Percentiles rank a stretch among this genome's conserved stretches.
These are phyloP conservation scores for Gossypium laxum DNA, from an alignment of 441 rosid genomes.

Conservation along the genomic window DNA sequence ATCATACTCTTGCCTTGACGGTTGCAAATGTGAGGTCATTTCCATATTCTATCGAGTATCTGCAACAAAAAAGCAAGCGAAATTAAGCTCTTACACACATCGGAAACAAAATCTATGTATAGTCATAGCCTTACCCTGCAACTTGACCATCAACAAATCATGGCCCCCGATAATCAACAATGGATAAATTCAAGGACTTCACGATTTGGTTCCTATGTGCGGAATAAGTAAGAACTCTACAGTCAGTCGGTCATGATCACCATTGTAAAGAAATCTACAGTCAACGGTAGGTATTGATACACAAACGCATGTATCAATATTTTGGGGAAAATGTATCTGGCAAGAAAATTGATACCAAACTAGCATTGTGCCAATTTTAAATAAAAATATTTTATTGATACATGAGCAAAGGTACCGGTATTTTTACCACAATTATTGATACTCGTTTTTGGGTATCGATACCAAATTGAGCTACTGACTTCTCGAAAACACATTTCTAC, in stretches of 20 bases:
- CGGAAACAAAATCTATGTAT: neutral
- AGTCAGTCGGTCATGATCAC: slow-evolving; percentile 22
- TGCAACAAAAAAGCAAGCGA: neutral
- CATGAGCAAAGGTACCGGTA: too few species aligned
- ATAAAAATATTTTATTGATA: too few species aligned
- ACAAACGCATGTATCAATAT: neutral
- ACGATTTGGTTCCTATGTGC: slow-evolving; percentile 19
- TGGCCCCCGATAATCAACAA: slow-evolving; percentile 15
- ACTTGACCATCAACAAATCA: slow-evolving; percentile 23
- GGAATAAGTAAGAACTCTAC: slow-evolving; percentile 2
- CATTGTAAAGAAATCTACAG: slow-evolving; percentile 7
- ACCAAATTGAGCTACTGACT: too few species aligned
- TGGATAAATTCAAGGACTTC: slow-evolving; percentile 16
- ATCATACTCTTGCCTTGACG: too few species aligned
- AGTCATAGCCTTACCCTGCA: slow-evolving; percentile 15
- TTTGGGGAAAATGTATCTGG: too few species aligned
- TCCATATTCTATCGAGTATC: too few species aligned
- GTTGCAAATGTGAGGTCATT: too few species aligned
- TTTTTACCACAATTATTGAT: too few species aligned
- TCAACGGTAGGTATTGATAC: neutral
- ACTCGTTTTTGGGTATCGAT: too few species aligned
- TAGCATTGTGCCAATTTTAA: too few species aligned
- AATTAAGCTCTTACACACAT: neutral
- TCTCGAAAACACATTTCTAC: too few species aligned
- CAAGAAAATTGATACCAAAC: too few species aligned